Base-by-base conservation (phyloP, 129 eudicot genomes). In the Flaveria bidentis region DNA sequence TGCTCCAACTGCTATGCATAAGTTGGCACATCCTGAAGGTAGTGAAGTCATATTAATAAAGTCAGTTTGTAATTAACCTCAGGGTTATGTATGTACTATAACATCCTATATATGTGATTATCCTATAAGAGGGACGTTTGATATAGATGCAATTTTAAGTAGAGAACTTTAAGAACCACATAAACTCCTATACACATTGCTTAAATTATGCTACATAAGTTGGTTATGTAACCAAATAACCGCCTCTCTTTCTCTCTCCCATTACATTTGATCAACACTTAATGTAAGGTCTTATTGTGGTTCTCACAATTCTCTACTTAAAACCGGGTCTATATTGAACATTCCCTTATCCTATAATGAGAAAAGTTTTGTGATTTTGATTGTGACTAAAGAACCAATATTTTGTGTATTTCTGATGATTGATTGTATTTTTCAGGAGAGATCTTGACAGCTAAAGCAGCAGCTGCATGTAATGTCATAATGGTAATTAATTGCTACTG, bases 361-460 rank as follows among this genome's bases (percentile, higher is more conserved):
- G n/a, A 58, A 22, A 16, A 11, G 1, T 11, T 23, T 64, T 71
- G 44, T 44, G 17, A 55, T 25, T 13, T 26, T 68, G 44, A 23
- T 58, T 58, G 8, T 55, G 26, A 10, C 36, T 33, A 23, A 13
- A 6, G 3, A 3, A 3, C 46, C 16, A 25, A 23, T 60, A 20
- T 18, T 68, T 15, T 73, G 1, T 62, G 45, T 69, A 18, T 26
- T 18, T 42, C 28, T 62, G 73, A 69, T 47, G 39, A 67, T 71
- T n/a, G 25, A 55, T 77, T 82, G 12, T 73, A 4, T 74, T 39
- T 78, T 77, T 42, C 82, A 93, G 98, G 97, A 72, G 97, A 93
- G 80, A 70, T 86, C 64, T 95, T 92, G 60, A 93, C 98, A 39
- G 96, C 98, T 65, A 86, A 82, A 86, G 98, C 95, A 83, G 90